These are phyloP conservation scores for Candida saitoana DNA, from an alignment of 805 yeast genomes.

Conservation along the genomic window DNA sequence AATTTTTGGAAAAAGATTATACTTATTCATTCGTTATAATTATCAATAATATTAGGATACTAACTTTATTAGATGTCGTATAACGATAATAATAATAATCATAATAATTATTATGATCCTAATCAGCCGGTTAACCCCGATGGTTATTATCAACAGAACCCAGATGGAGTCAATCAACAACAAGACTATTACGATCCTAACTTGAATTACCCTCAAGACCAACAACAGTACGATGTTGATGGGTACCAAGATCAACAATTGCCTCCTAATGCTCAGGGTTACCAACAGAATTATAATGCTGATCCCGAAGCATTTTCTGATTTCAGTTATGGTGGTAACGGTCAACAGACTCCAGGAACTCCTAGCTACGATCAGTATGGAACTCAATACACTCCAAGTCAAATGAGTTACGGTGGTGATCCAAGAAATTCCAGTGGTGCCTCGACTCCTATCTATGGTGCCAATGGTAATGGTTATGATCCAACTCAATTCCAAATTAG, in stretches of 20 bases:
- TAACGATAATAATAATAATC: constrained; percentile 49
- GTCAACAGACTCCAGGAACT: constrained; percentile 44
- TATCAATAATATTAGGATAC: background rate
- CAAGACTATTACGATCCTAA: constrained; percentile 53
- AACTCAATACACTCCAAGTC: constrained; percentile 78
- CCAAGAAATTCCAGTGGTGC: constrained; percentile 81
- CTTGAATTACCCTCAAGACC: constrained; percentile 47
- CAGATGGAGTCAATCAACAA: constrained; percentile 26
- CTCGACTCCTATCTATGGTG: constrained; percentile 88
- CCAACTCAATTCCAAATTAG: constrained; percentile 63
- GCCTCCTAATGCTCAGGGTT: constrained; percentile 14
- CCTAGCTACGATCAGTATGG: constrained; percentile 67
- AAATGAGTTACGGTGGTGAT: constrained; percentile 73
- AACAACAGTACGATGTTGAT: constrained; percentile 47
- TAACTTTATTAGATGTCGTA: constrained; percentile 48
- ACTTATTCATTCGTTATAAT: background rate
- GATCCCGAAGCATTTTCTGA: constrained; percentile 66
- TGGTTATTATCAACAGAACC: constrained; percentile 28
- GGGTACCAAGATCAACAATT: constrained; percentile 53
- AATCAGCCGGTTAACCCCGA: constrained; percentile 31
- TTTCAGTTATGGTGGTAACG: constrained; percentile 51
- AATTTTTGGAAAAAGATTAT: background rate
- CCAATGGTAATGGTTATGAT: constrained; percentile 53
- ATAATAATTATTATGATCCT: constrained; percentile 47
- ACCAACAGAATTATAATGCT: constrained; percentile 31